phyloP scores from a whole-genome alignment of 768 basidiomycete genomes.

The Tricholoma bakamatsutake region DNA sequence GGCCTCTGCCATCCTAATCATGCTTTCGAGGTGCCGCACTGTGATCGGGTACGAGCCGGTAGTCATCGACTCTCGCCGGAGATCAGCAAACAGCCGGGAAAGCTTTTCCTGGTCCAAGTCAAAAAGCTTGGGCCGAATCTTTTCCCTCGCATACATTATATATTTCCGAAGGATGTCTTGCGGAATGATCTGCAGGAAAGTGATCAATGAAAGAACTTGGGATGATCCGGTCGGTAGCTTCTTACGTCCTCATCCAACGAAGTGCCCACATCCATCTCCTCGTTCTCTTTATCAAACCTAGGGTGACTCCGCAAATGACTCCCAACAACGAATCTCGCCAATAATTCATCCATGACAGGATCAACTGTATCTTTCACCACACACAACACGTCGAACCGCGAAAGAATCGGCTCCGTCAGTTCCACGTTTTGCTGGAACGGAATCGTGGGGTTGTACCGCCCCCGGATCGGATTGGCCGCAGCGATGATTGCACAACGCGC shows the following conservation, averaged over 20 bases:
- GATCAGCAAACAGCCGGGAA: conserved; percentile 87
- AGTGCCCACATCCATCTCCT: conserved; percentile 93
- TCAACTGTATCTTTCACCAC: conserved; percentile 98
- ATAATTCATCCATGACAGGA: conserved; percentile 92
- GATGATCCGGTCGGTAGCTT: conserved; percentile 6
- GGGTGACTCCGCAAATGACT: conserved; percentile 94
- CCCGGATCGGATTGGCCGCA: conserved; percentile 95
- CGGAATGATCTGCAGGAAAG: conserved; percentile 71
- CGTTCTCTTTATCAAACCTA: conserved; percentile 76
- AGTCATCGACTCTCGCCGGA: conserved; percentile 91
- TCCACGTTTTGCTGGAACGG: conserved; percentile 99
- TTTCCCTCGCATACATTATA: conserved; percentile 98
- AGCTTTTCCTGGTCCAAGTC: conserved; percentile 97
- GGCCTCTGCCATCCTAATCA: conserved; percentile 99
- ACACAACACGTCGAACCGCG: conserved; percentile 95
- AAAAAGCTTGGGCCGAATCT: conserved; percentile 86
- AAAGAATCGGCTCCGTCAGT: conserved; percentile 95
- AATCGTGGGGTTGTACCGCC: conserved; percentile 96
- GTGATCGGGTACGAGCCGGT: conserved; percentile 99
- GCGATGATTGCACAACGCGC: conserved; percentile 97
- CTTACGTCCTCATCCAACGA: conserved; percentile 85
- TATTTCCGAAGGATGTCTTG: conserved; percentile 96
- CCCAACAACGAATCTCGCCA: conserved; percentile 97
- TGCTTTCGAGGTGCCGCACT: conserved; percentile 94
- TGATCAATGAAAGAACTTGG: background rate